These are phyloP conservation scores for Trametes hirsuta DNA, from an alignment of 1,284 basidiomycete species.

Conservation along the genomic window DNA sequence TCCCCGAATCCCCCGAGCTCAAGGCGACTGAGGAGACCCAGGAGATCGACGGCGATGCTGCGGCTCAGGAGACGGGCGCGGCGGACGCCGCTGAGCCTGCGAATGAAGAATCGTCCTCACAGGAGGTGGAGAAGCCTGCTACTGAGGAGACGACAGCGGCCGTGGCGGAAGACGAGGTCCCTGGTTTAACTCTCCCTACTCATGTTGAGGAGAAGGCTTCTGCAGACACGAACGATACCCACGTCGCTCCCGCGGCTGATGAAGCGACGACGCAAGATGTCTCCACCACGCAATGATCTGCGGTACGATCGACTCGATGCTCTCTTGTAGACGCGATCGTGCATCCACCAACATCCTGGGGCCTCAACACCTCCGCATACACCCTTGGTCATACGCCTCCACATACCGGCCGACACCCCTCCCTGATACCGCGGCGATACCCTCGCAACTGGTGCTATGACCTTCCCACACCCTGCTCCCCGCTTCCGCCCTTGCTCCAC, in stretches of 20 bases:
- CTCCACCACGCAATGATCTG: neutral
- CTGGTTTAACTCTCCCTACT: constrained; percentile 18
- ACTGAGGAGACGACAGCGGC: neutral
- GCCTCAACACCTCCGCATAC: neutral
- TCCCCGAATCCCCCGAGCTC: constrained; percentile 48
- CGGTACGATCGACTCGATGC: neutral
- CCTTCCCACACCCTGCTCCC: neutral
- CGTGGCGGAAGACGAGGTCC: constrained; percentile 23
- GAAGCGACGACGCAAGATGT: neutral
- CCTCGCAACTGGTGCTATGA: neutral
- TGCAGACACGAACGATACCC: neutral
- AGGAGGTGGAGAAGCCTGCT: neutral
- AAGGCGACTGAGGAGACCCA: constrained; percentile 24
- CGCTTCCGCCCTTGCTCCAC: neutral
- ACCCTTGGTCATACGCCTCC: neutral
- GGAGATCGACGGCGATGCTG: constrained; percentile 1
- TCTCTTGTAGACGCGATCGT: neutral
- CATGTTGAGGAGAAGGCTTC: neutral
- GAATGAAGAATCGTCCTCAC: constrained; percentile 5
- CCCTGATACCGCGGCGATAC: constrained; percentile 9
- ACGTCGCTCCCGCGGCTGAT: neutral
- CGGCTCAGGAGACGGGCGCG: constrained; percentile 12
- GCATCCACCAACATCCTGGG: neutral
- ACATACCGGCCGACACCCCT: neutral
- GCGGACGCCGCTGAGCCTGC: constrained; percentile 1